phyloP scores from a whole-genome alignment of 176 grass and related monocot species.

The Carex cristatella region DNA sequence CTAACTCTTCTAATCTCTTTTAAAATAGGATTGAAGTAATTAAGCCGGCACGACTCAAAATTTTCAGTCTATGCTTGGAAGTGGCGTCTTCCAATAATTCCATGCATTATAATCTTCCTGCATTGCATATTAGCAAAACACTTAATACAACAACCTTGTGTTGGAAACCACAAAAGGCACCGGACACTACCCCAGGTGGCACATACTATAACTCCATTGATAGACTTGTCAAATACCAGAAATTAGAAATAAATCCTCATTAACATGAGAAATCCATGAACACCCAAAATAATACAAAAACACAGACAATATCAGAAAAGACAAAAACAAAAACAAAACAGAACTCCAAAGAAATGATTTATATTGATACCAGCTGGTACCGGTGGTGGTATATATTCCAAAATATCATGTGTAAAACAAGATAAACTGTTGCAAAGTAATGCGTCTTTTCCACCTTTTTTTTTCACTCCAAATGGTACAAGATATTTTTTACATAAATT shows the following conservation, averaged over 20 bases:
- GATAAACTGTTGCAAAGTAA: not conserved
- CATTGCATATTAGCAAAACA: not conserved
- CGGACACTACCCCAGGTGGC: not conserved
- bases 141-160: not conserved
- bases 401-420: not conserved
- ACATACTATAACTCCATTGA: not conserved
- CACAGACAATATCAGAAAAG: not conserved
- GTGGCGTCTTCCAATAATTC: conserved; percentile 46
- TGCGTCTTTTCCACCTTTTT: not conserved
- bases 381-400: not conserved
- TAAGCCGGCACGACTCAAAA: conserved; percentile 8
- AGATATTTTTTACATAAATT: not conserved
- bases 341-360: not conserved
- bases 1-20: conserved; percentile 19
- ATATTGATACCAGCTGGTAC: not conserved
- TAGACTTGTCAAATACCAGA: not conserved
- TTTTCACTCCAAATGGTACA: not conserved
- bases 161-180: not conserved
- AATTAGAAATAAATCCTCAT: not conserved
- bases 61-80: conserved; percentile 28
- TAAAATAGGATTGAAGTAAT: conserved; percentile 22
- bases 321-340: not conserved
- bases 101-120: conserved; percentile 54
- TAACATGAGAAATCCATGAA: not conserved
- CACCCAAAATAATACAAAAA: not conserved